phyloP scores from a whole-genome alignment of 164 flowering plant species.

The Nymphaea colorata region DNA sequence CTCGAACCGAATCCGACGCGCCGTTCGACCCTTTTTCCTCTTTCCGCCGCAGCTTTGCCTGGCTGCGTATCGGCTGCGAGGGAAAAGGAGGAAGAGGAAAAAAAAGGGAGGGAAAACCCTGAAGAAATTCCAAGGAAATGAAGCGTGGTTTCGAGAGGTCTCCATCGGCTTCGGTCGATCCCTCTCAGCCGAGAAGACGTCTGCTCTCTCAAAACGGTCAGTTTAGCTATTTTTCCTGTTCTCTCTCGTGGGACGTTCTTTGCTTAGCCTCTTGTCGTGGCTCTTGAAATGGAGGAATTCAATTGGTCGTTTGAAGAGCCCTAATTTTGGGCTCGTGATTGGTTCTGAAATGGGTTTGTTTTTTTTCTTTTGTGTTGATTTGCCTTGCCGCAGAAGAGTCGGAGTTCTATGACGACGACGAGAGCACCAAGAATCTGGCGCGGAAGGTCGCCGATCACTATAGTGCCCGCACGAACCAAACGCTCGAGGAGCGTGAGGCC shows the following conservation, averaged over 20 bases:
- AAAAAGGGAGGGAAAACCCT: not conserved
- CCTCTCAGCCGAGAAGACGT: slow-evolving; percentile 17
- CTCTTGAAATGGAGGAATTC: no score
- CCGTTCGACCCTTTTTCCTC: no score
- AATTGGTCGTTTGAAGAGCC: no score
- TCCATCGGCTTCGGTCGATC: slow-evolving; percentile 15
- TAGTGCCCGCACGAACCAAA: slow-evolving; percentile 88
- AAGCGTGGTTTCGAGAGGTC: slow-evolving; percentile 16
- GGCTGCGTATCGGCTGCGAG: no score
- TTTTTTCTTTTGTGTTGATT: not conserved
- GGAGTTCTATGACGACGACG: slow-evolving; percentile 57
- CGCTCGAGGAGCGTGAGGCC: slow-evolving; percentile 81
- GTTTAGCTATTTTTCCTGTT: not conserved
- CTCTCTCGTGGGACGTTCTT: not conserved
- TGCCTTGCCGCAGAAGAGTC: slow-evolving; percentile 30
- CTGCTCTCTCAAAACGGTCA: slow-evolving; percentile 12
- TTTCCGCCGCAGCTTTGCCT: no score
- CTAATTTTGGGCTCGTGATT: no score
- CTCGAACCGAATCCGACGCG: no score
- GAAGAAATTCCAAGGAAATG: slow-evolving; percentile 5
- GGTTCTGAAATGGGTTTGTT: no score
- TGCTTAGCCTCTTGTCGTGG: no score
- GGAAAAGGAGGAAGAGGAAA: not conserved
- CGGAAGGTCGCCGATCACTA: slow-evolving; percentile 89
- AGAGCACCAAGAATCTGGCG: slow-evolving; percentile 51